Conservation (phyloP, 2,329 filamentous ascomycete genomes). For the Aspergillus pseudoglaucus region DNA sequence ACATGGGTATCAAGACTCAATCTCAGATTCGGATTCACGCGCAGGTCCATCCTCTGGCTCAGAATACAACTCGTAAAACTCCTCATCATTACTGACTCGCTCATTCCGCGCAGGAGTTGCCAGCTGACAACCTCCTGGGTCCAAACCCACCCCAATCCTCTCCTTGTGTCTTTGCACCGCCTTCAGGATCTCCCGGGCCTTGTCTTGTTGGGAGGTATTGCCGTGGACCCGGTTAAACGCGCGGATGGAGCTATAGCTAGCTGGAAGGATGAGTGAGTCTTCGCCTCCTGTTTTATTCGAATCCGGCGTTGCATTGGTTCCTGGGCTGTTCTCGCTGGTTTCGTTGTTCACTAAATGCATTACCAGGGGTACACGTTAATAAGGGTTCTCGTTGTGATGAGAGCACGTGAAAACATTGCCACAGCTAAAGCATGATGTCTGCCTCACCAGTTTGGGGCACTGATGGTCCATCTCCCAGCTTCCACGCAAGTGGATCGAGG, state of each 20-base stretch:
- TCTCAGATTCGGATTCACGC: not conserved
- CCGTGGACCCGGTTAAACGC: constrained; percentile 40
- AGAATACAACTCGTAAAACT: constrained; percentile 30
- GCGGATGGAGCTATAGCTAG: constrained; percentile 27
- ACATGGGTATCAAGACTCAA: not conserved
- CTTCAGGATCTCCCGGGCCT: constrained; percentile 39
- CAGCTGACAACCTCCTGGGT: constrained; percentile 47
- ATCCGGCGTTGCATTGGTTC: constrained; percentile 41
- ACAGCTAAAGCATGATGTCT: constrained; percentile 6
- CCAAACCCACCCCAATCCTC: constrained; percentile 48
- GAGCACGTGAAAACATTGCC: not conserved
- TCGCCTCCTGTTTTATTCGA: constrained; percentile 20
- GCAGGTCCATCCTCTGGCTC: not conserved
- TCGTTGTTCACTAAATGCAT: constrained; percentile 11
- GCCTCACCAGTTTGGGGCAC: constrained; percentile 51
- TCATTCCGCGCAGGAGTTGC: constrained; percentile 46
- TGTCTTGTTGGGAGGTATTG: constrained; percentile 38
- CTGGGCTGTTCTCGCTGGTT: constrained; percentile 3
- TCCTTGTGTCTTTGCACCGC: constrained; percentile 46
- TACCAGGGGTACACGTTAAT: constrained; percentile 10
- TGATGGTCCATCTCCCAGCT: constrained; percentile 54
- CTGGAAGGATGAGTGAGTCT: constrained; percentile 32
- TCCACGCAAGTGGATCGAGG: constrained; percentile 49
- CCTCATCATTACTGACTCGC: constrained; percentile 47
- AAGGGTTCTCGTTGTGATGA: constrained; percentile 1